Evolutionary conservation across 208 protist species (phyloP), one percentile per base, ranked within the genome.

Genomic region (Endotrypanum monterogeii): DNA sequence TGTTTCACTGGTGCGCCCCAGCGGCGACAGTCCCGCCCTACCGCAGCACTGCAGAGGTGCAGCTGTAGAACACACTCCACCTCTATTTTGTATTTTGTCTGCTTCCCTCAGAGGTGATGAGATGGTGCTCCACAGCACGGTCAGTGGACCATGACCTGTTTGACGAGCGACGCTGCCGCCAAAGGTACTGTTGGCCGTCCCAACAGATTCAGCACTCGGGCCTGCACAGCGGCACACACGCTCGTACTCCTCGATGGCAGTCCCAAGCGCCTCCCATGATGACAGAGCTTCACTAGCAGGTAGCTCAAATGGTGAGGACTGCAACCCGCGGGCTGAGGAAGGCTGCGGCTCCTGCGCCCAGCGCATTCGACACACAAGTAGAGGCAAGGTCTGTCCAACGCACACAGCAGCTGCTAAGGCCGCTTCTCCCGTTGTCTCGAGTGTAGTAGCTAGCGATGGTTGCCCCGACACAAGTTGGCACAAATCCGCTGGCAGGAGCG

Each of bases 121-220:
- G 23, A 85, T 78, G 51, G 76, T 79, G 18, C 79, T 56, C 81
- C 81, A 85, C 35, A 85, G 56, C 44, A 85, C 81, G 7, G 81
- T 85, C 67, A 82, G 57, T 11, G 77, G 77, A 4, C 55, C 30
- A 16, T 72, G 35, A 2, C 25, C 25, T 8, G 11, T 35, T n/a
- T 51, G 11, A 23, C 56, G 25, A 6, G 35, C 52, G 0, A 62
- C 37, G 8, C 20, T 35, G 55, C 16, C 48, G 51, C 32, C 25
- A 12, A 50, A 18, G 30, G 7, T 25, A 16, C 50, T 18, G 3
- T 18, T 52, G 46, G 58, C 44, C 3, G 25, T 18, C 32, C 25
- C 30, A 63, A 56, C 39, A 23, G 52, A 28, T 28, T 37, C 18
- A 32, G 55, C 44, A 58, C 25, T 60, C 1, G 20, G 23, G 39